Conservation (phyloP, 78 protist genomes). For the Dictyostelium discoideum region DNA sequence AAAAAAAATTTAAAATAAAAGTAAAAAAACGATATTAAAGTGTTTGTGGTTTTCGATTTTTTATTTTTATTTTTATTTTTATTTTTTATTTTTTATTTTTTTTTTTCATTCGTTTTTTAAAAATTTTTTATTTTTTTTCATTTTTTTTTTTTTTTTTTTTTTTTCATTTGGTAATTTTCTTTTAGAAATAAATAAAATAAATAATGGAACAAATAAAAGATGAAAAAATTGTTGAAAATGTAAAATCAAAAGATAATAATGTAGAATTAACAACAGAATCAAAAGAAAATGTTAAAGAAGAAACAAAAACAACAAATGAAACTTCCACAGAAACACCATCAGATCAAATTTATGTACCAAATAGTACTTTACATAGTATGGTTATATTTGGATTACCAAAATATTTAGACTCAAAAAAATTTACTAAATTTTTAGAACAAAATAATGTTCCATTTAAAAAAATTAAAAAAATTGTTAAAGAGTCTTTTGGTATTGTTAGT, state of each 20-base stretch:
- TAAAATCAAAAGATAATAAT: background rate
- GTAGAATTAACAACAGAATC: background rate
- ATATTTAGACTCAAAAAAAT: slow-evolving; percentile 19
- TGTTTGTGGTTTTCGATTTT: too few species aligned
- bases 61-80: background rate
- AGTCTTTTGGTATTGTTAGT: slow-evolving; percentile 18
- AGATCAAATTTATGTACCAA: background rate
- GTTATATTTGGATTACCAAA: slow-evolving; percentile 51
- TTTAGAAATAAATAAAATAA: background rate
- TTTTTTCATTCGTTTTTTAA: background rate
- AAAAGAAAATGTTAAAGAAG: background rate
- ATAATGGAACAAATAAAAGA: background rate
- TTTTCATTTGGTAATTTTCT: background rate
- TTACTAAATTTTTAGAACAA: slow-evolving; percentile 20
- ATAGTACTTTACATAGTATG: background rate
- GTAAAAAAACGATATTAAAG: background rate
- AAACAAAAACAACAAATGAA: background rate
- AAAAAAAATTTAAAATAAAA: background rate
- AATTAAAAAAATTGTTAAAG: slow-evolving; percentile 31
- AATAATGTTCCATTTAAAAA: background rate
- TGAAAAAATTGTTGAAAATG: background rate
- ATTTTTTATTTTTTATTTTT: background rate
- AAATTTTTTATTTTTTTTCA: background rate
- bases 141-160: background rate
- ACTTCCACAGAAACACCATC: background rate